Base-by-base conservation (phyloP, 2,329 filamentous ascomycete genomes). In the Akanthomyces muscarius region DNA sequence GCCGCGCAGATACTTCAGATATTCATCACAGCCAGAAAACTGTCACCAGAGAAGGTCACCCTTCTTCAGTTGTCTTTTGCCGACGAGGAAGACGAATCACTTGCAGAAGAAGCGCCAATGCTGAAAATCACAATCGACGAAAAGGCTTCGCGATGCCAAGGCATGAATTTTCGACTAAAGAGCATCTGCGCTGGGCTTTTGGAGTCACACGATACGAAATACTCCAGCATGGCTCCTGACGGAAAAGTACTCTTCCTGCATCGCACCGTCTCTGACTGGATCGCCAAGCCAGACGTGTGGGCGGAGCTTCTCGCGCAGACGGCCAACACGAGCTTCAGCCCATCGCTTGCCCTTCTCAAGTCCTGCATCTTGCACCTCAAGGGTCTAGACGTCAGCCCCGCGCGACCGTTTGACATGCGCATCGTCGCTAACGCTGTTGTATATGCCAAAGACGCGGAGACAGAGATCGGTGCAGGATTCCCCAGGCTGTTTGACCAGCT, bases 211-310 rank as follows among this genome's bases (percentile, higher is more conserved):
- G 58, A 61, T 25, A 18, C 28, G 6, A 51, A 47, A 5, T 45
- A 54, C 41, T 61, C 50, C 6, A 61, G 58, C 58, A 53, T 53
- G 18, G 58, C 58, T 7, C 58, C 58, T 1, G 41, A 61, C 21
- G 41, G 33, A 5, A 61, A 54, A 25, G 58, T 61, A 5, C 23
- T 54, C 14, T 53, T 53, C 28, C 18, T 61, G 25, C 58, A 61
- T 18, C 58, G 58, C n/a, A 61, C 58, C 13, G 58, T 61, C 13
- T 61, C 50, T 8, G 58, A 61, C 50, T 61, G 58, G 58, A 23
- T 61, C 14, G 58, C 58, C 23, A 14, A 45, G 18, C 58, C 58
- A 33, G 30, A 21, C 1, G 58, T 54, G n/a, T 45, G 50, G 50
- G 50, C 42, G 21, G 47, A 30, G 28, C 28, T 61, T 4, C 5